These are phyloP conservation scores for Lobulomyces angularis DNA, from an alignment of 192 early-diverging fungal species.

Conservation along the genomic window DNA sequence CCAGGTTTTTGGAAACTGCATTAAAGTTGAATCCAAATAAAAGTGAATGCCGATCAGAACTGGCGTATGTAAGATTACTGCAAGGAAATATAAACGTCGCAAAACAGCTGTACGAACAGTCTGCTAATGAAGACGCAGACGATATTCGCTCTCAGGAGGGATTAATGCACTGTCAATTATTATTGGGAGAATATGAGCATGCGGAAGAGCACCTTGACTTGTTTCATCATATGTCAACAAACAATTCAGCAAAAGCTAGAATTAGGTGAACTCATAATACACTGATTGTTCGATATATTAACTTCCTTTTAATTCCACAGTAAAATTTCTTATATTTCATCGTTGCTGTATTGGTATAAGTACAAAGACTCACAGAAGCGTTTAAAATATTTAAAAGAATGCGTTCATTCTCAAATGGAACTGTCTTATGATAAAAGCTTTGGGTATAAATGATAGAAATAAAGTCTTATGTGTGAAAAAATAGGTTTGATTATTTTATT, in stretches of 20 bases:
- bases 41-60: conserved; percentile 20
- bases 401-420: conserved; percentile 13
- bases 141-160: conserved; percentile 24
- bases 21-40: conserved; percentile 16
- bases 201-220: conserved; percentile 47
- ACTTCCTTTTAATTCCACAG: too few relatives aligned
- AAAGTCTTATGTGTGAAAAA: background rate
- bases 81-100: conserved; percentile 3
- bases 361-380: conserved; percentile 17
- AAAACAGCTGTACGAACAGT: conserved; percentile 8
- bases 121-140: conserved; percentile 16
- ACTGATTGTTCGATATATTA: too few relatives aligned
- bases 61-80: conserved; percentile 23
- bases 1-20: conserved; percentile 15
- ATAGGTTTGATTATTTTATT: conserved; percentile 27
- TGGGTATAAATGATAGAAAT: conserved; percentile 4
- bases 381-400: conserved; percentile 23
- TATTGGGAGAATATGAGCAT: conserved; percentile 18
- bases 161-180: conserved; percentile 29
- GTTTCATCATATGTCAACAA: conserved; percentile 11
- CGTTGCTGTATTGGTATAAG: conserved; percentile 28
- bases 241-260: background rate
- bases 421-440: conserved; percentile 3
- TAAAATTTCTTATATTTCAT: conserved; percentile 23
- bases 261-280: conserved; percentile 1